Base-by-base conservation (phyloP, 495 filamentous ascomycete genomes). In the Poronia punctata region DNA sequence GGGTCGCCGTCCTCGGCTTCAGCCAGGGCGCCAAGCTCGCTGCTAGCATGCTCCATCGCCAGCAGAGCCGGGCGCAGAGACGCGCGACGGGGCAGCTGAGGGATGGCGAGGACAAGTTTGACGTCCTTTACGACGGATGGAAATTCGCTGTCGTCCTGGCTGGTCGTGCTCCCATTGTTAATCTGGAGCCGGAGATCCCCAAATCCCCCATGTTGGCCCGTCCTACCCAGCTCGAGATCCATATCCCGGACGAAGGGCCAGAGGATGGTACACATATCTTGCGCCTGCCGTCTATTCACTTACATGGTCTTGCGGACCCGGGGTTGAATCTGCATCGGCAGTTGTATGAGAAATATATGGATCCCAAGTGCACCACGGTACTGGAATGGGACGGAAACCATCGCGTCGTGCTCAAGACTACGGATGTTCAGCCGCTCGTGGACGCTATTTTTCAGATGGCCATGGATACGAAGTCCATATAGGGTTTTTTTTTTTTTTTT, bases 341-440 rank as follows among this genome's bases (percentile, higher is more conserved):
- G 45, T 51, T 83, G 50, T 40, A 67, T 7, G 48, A 64, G 6
- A 50, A 67, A 37, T 81, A 74, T 52, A 76, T 68, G 51, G 65
- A 73, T 18, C 32, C 52, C 23, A 54, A 53, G 1, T 69, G 48
- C 21, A 46, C 63, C 15, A 61, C 46, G 45, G 19, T 82, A 43
- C 49, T 80, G 11, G 75, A 82, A 59, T 82, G 78, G 79, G 68
- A 77, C 17, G 78, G 78, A 1, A 66, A 59, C 12, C 78, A 83
- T 54, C 54, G 79, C 27, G 59, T 82, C 17, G 73, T 75, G 8
- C 64, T 81, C 35, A 77, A 78, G 64, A 57, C 49, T 19, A 48
- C 50, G 34, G 76, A 80, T 61, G 71, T 79, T 10, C 60, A 66
- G 32, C 52, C 44, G 11, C 45, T 80, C n/a, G 61, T 71, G 14